Base-by-base conservation (phyloP, 345 rosid genomes). In the Salix dunnii region DNA sequence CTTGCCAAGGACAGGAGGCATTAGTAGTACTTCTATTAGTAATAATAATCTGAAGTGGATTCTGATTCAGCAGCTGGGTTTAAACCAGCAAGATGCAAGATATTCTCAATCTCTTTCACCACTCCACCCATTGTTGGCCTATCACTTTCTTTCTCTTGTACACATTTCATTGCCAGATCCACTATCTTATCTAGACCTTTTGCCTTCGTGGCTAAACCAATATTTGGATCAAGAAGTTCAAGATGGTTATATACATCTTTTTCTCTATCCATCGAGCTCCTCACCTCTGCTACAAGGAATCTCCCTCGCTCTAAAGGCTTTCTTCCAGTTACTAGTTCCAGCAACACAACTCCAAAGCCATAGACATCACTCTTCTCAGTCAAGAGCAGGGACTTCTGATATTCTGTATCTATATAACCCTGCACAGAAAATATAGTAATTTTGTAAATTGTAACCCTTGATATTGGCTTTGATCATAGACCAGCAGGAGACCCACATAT, bases 311-410 rank as follows among this genome's bases (percentile, higher is more conserved):
- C 90, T 71, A 96, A 89, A 0, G 99, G 97, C 82, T 72, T 89
- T 88, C 84, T 89, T 51, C 89, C 96, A 0, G 97, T 87, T 72
- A 91, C 18, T 58, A 96, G 77, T 83, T 96, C 98, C 71, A 96
- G 76, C 91, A 94, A 76, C 65, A 92, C 83, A 68, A 96, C 92
- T 69, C 99, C 99, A 70, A 90, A 96, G 67, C 99, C 88, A 46
- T 93, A 96, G 18, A 96, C 99, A 73, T 93, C 99, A 10, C 97
- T 93, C 89, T 96, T 96, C 78, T 90, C 99, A 0, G 97, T 96
- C 80, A 96, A 75, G 66, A 87, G 97, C 67, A 93, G 91, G 1
- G 98, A 92, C 95, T 91, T 89, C 85, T 91, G 91, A 68, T 96
- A 93, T 83, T 94, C 98, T 0, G 98, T 96, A 84, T 94, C 97